Evolutionary conservation across 108 stramenopile species (phyloP).

Genomic region (Nitzschia sp.): DNA sequence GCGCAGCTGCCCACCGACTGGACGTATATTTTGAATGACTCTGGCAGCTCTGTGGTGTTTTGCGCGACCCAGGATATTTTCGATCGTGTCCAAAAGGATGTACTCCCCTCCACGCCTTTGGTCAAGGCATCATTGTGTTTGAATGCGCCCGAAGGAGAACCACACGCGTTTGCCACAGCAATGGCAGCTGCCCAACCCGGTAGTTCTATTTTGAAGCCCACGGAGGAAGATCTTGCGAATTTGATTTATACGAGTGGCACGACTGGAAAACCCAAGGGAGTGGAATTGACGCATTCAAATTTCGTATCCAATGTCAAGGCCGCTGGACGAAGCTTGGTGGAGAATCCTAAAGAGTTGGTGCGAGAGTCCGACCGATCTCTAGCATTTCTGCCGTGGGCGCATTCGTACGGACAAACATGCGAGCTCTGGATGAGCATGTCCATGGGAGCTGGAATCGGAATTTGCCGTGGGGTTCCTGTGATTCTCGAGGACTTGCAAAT

Average conservation of each 20-base stretch:
- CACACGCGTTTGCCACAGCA: constrained; percentile 67
- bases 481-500: constrained; percentile 81
- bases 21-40: constrained; percentile 93
- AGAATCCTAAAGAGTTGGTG: constrained; percentile 72
- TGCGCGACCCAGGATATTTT: constrained; percentile 85
- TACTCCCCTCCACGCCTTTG: constrained; percentile 64
- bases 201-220: constrained; percentile 47
- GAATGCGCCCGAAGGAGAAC: constrained; percentile 66
- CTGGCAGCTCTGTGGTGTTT: constrained; percentile 67
- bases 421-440: constrained; percentile 87
- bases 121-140: constrained; percentile 74
- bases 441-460: constrained; percentile 82
- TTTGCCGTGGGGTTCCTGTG: constrained; percentile 78
- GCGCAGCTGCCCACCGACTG: constrained; percentile 93
- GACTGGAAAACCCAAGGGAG: constrained; percentile 76
- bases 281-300: constrained; percentile 91
- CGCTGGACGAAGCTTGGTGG: constrained; percentile 66
- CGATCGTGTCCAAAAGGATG: constrained; percentile 62
- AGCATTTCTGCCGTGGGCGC: constrained; percentile 95
- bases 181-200: constrained; percentile 50
- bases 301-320: constrained; percentile 79
- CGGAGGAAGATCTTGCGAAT: constrained; percentile 86
- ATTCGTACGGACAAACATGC: constrained; percentile 92
- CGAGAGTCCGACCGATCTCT: constrained; percentile 73
- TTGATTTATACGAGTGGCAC: constrained; percentile 97